Conservation (phyloP, 805 yeast species). For the Alloascoidea africana region DNA sequence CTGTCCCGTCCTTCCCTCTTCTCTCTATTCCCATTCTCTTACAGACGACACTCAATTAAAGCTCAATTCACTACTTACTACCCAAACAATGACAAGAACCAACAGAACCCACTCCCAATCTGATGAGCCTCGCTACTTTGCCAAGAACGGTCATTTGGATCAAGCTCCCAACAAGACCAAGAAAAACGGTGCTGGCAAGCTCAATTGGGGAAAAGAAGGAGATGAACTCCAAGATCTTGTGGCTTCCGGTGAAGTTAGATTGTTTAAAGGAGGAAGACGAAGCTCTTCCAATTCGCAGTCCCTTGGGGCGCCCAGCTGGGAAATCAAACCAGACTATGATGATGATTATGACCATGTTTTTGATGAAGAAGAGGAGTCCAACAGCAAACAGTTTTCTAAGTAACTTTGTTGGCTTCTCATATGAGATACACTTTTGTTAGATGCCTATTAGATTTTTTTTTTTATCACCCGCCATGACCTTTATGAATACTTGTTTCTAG, state of each 20-base stretch:
- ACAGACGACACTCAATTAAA: no score
- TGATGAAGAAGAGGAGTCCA: no score
- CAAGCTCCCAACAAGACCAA: slow-evolving; percentile 64
- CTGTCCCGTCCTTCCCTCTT: no score
- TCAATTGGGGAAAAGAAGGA: slow-evolving; percentile 77
- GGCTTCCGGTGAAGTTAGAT: slow-evolving; percentile 32
- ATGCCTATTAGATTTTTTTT: no score
- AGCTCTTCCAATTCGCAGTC: background rate
- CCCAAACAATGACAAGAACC: slow-evolving; percentile 10
- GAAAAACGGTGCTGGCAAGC: slow-evolving; percentile 76
- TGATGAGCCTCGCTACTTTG: slow-evolving; percentile 57
- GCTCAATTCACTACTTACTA: background rate
- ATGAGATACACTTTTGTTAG: no score
- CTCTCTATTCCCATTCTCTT: no score
- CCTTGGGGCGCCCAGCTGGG: background rate
- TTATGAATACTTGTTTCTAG: no score
- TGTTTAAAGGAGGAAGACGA: background rate
- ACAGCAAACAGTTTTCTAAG: no score
- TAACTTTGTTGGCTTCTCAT: no score
- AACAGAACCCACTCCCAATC: background rate
- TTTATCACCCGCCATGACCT: no score
- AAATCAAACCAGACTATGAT: background rate
- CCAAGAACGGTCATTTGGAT: slow-evolving; percentile 57
- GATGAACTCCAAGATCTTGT: slow-evolving; percentile 59
- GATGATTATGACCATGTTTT: no score